Base-by-base conservation (phyloP, 495 filamentous ascomycete genomes). In the Neurospora tetraspora region DNA sequence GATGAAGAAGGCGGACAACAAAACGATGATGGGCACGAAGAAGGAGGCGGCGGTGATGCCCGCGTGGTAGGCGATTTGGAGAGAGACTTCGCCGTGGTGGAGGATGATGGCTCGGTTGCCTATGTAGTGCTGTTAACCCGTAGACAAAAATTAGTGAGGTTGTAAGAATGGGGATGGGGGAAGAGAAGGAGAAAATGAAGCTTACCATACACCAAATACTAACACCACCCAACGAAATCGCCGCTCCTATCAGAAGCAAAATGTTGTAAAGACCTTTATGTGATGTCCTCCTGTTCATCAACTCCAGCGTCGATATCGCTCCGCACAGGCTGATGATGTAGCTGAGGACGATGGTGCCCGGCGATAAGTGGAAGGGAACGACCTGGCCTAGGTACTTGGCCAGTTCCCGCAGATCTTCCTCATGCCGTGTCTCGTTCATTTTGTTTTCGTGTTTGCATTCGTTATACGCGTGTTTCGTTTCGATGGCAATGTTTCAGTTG, bases 31-130 rank as follows among this genome's bases (percentile, higher is more conserved):
- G 0, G 94, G 93, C 12, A 96, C 83, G 74, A 96, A 91, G 76
- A 95, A 92, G 1, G 94, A 96, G 18, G 93, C 81, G 20, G 88
- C 88, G 0, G 93, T 96, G 79, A 89, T 93, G 38, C 87, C 85
- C 34, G 88, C 81, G 68, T 86, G 92, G 83, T 96, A 97, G 11
- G 87, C 79, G 71, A 95, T 90, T 73, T 94, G 93, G 9, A 93
- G 82, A 5, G 86, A 78, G 23, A 82, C 71, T 70, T 87, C 81
- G 47, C 91, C 91, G 70, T 89, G 70, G 38, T 84, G 89, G 27
- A 97, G 86, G 18, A 88, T 81, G 42, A 94, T 91, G 5, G 94
- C 93, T 23, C 91, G 86, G 74, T 96, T 96, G 37, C 92, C 93
- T 73, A 97, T 90, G 76, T 90, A 97, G 78, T 96, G 94, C 85